A percentile compares a stretch with the other conserved stretches of the same genome.
Conservation (phyloP, 2,329 filamentous ascomycete species). For the Colletotrichum scovillei region DNA sequence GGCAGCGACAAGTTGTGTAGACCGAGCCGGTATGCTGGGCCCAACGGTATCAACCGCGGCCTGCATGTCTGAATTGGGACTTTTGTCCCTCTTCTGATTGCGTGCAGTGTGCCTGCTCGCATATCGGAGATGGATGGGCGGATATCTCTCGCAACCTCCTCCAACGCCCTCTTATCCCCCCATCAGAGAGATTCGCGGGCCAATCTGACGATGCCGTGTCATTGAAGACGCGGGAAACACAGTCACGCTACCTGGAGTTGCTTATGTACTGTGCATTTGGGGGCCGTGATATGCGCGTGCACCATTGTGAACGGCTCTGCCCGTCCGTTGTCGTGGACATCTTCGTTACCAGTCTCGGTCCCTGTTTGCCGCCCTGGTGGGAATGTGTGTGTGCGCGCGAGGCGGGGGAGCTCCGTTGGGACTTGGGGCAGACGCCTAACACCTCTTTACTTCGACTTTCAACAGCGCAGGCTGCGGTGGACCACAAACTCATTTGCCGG, state of each 20-base stretch:
- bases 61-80: slow-evolving; percentile 18
- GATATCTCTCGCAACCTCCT: slow-evolving; percentile 18
- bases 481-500: slow-evolving; percentile 12
- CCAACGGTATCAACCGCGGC: background rate
- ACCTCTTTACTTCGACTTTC: background rate
- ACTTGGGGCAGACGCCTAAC: background rate
- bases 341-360: slow-evolving; percentile 11
- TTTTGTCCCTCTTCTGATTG: slow-evolving; percentile 18
- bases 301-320: slow-evolving; percentile 22
- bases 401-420: slow-evolving; percentile 14
- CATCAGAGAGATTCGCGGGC: background rate
- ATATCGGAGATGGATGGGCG: slow-evolving; percentile 19
- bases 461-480: background rate
- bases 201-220: slow-evolving; percentile 26
- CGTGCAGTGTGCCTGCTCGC: slow-evolving; percentile 13
- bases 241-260: slow-evolving; percentile 11
- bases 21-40: slow-evolving; percentile 16
- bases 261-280: slow-evolving; percentile 3
- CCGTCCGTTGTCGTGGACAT: slow-evolving; percentile 9
- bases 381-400: background rate
- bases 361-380: slow-evolving; percentile 29
- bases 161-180: background rate
- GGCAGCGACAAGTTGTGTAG: background rate
- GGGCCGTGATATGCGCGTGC: slow-evolving; percentile 13
- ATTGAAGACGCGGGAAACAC: slow-evolving; percentile 12